phyloP scores from a whole-genome alignment of 2,329 filamentous ascomycete species.

The Fonsecaea pedrosoi region DNA sequence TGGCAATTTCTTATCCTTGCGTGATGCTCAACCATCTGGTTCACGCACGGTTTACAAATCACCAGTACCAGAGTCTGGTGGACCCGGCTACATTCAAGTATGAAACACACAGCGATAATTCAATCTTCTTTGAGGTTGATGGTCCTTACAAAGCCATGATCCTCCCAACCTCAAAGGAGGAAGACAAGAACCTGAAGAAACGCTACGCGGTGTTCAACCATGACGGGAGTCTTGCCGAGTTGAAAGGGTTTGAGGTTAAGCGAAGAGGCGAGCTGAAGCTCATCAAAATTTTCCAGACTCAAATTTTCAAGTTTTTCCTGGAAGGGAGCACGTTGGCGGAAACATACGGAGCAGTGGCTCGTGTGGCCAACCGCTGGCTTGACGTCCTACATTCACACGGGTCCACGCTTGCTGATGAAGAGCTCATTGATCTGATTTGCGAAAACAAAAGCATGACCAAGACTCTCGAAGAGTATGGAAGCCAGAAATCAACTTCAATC shows the following conservation, averaged over 20 bases:
- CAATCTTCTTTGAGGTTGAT: slow-evolving; percentile 99
- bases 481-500: slow-evolving; percentile 98
- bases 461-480: slow-evolving; percentile 92
- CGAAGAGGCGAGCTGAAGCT: slow-evolving; percentile 96
- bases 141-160: slow-evolving; percentile 98
- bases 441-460: slow-evolving; percentile 99
- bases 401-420: slow-evolving; percentile 88
- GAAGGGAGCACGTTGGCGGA: slow-evolving; percentile 86
- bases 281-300: slow-evolving; percentile 99
- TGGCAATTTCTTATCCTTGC: slow-evolving; percentile 96
- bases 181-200: slow-evolving; percentile 99
- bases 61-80: slow-evolving; percentile 91
- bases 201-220: slow-evolving; percentile 99
- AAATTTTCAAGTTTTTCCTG: slow-evolving; percentile 99
- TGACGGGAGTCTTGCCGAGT: slow-evolving; percentile 89
- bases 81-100: slow-evolving; percentile 85
- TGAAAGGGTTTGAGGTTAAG: slow-evolving; percentile 98
- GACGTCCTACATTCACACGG: slow-evolving; percentile 92
- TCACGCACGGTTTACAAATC: slow-evolving; percentile 92
- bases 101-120: slow-evolving; percentile 97
- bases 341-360: slow-evolving; percentile 89
- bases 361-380: slow-evolving; percentile 94
- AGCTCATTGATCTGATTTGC: slow-evolving; percentile 98
- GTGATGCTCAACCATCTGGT: slow-evolving; percentile 99
- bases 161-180: slow-evolving; percentile 94